A percentile compares a stretch with the other conserved stretches of the same genome.
Evolutionary conservation across 2,329 filamentous ascomycete species (phyloP).

Genomic region (Fusarium luffae): DNA sequence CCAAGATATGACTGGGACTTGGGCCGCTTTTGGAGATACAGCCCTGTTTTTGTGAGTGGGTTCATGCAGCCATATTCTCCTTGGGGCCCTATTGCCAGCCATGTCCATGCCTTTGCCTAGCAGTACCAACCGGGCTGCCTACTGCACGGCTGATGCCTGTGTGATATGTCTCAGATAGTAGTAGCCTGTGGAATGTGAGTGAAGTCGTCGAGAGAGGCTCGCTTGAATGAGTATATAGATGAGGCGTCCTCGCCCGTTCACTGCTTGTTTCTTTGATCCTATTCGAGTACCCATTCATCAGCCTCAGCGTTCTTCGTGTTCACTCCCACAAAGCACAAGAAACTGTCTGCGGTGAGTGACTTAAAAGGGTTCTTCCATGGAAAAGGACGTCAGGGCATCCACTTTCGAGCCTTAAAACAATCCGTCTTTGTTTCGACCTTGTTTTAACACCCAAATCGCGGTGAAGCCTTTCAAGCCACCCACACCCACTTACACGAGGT

Average conservation of each 20-base stretch:
- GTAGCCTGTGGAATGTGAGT: conserved; percentile 31
- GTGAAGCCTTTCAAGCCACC: conserved; percentile 26
- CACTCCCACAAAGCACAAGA: conserved; percentile 23
- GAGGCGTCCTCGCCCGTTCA: conserved; percentile 21
- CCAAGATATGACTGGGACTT: conserved; percentile 39
- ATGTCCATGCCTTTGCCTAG: background rate
- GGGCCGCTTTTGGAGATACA: conserved; percentile 32
- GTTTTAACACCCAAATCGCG: conserved; percentile 32
- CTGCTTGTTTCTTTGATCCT: background rate
- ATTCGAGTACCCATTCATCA: conserved; percentile 10
- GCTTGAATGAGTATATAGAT: conserved; percentile 37
- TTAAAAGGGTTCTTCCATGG: conserved; percentile 33
- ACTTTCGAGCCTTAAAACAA: conserved; percentile 37
- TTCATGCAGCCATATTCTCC: conserved; percentile 25
- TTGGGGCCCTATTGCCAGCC: conserved; percentile 12
- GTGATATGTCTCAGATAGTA: conserved; percentile 29
- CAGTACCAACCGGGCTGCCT: background rate
- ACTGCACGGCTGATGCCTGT: conserved; percentile 32
- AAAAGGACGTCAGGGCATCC: conserved; percentile 37
- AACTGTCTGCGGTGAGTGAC: conserved; percentile 41
- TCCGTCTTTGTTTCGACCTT: conserved; percentile 35
- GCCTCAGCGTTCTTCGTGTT: conserved; percentile 30
- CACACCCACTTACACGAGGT: conserved; percentile 32
- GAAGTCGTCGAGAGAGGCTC: conserved; percentile 8
- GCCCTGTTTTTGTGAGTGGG: conserved; percentile 35